Conservation (phyloP, 495 filamentous ascomycete species). For the Podospora australis region DNA sequence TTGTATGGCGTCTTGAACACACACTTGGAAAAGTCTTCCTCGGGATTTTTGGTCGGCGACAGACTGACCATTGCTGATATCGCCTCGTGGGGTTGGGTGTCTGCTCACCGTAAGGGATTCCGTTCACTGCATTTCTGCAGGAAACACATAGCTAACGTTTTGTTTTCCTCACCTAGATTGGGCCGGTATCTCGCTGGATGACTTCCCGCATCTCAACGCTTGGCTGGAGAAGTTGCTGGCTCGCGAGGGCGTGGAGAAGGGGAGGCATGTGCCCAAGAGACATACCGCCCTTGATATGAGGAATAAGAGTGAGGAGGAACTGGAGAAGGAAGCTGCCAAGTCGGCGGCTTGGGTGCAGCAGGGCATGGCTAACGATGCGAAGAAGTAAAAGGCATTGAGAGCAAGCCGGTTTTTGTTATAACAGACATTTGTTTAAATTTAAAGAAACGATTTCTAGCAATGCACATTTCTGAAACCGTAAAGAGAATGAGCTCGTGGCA, state of each 20-base stretch:
- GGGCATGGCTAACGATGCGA: constrained; percentile 56
- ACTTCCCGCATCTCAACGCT: constrained; percentile 65
- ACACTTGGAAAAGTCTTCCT: constrained; percentile 57
- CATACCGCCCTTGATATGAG: constrained; percentile 54
- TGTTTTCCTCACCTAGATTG: constrained; percentile 50
- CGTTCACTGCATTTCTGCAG: neutral
- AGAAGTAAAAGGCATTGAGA: constrained; percentile 42
- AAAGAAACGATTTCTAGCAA: neutral
- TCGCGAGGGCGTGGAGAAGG: constrained; percentile 67
- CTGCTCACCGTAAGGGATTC: constrained; percentile 30
- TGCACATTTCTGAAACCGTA: too few relatives aligned
- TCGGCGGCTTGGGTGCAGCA: constrained; percentile 54
- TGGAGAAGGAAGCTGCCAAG: constrained; percentile 47
- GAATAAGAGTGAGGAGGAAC: constrained; percentile 34
- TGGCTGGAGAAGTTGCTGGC: constrained; percentile 60
- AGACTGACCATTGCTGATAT: constrained; percentile 81
- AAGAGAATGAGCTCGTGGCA: too few relatives aligned
- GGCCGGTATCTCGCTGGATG: constrained; percentile 67
- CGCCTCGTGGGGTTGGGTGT: constrained; percentile 71
- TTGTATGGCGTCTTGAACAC: constrained; percentile 74
- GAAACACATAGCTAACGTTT: neutral
- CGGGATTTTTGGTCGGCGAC: constrained; percentile 71
- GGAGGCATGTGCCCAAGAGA: constrained; percentile 64
- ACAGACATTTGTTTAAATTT: neutral
- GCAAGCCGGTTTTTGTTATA: neutral